A percentile compares a stretch with the other conserved stretches of the same genome.
Conservation (phyloP, 108 stramenopile genomes). For the Nitzschia palea region DNA sequence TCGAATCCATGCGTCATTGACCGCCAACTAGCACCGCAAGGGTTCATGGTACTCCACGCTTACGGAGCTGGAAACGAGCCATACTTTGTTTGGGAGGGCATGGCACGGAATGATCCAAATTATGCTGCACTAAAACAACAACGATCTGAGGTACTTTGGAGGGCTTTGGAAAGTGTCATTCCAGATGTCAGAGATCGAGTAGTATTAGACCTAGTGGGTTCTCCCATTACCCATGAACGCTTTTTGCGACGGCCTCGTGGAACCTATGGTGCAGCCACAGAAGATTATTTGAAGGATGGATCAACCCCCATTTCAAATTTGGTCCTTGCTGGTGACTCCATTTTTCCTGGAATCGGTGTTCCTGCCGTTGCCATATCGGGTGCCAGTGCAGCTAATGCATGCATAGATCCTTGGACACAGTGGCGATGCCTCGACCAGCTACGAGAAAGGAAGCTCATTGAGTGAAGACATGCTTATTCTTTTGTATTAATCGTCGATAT, state of each 20-base stretch:
- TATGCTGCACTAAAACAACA: slow-evolving; percentile 80
- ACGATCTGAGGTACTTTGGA: slow-evolving; percentile 81
- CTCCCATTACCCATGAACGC: slow-evolving; percentile 90
- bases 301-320: slow-evolving; percentile 68
- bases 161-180: slow-evolving; percentile 86
- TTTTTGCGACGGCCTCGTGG: slow-evolving; percentile 80
- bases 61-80: slow-evolving; percentile 93
- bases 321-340: slow-evolving; percentile 70
- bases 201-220: slow-evolving; percentile 78
- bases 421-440: slow-evolving; percentile 61
- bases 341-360: slow-evolving; percentile 84
- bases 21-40: slow-evolving; percentile 74
- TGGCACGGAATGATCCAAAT: slow-evolving; percentile 48
- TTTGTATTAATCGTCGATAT: neutral
- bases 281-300: slow-evolving; percentile 82
- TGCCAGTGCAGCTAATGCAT: slow-evolving; percentile 84
- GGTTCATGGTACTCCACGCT: slow-evolving; percentile 88
- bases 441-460: too few relatives aligned
- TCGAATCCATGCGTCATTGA: slow-evolving; percentile 90
- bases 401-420: slow-evolving; percentile 60
- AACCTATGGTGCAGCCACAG: slow-evolving; percentile 87
- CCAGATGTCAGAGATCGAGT: slow-evolving; percentile 80
- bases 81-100: slow-evolving; percentile 80
- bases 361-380: slow-evolving; percentile 88
- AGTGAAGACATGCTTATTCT: too few relatives aligned